Evolutionary conservation across 192 early-diverging fungal genomes (phyloP), one percentile per base, ranked within the genome.

Genomic region (Phlyctochytrium bullatum): DNA sequence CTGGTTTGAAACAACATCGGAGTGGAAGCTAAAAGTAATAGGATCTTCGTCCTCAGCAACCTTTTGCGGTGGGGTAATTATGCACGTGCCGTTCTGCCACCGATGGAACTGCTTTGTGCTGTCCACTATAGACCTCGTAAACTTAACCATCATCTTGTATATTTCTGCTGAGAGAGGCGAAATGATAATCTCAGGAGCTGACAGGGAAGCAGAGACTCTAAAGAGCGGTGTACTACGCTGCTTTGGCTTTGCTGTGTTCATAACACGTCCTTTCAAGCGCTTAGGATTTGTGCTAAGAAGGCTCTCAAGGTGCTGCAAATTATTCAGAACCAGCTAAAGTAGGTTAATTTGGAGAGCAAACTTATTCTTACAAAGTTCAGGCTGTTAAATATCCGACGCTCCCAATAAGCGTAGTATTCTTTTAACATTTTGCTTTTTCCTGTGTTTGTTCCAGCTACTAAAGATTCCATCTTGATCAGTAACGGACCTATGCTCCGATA

Each of bases 71-170:
- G 80, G 76, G 0, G 86, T 84, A 0, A 78, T 72, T 3, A 86
- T 77, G 65, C 86, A 87, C 0, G 86, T 83, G 6, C 82, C 84
- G 66, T 87, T 84, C 73, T 78, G 77, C 86, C 86, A 87, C 23
- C 86, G 76, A 68, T 82, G 79, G 58, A 87, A 87, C 61, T 79
- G 78, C 56, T 87, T 87, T 34, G 83, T 80, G 25, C 82, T 77
- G 51, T 87, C 86, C n/a, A 87, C 67, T 23, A 87, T 77, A 1
- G 81, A 82, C 16, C 83, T 64, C 1, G 76, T 78, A 57, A 79
- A 75, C 65, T 87, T 87, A 35, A 86, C 74, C 62, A 87, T 86
- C 81, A 87, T 78, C 64, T 87, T 87, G 59, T 78, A 80, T 32
- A 86, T 82, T 65, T 86, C 86, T 17, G 67, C 77, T 2, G 80